Conservation (phyloP, 805 yeast genomes). For the Myxozyma geophila region DNA sequence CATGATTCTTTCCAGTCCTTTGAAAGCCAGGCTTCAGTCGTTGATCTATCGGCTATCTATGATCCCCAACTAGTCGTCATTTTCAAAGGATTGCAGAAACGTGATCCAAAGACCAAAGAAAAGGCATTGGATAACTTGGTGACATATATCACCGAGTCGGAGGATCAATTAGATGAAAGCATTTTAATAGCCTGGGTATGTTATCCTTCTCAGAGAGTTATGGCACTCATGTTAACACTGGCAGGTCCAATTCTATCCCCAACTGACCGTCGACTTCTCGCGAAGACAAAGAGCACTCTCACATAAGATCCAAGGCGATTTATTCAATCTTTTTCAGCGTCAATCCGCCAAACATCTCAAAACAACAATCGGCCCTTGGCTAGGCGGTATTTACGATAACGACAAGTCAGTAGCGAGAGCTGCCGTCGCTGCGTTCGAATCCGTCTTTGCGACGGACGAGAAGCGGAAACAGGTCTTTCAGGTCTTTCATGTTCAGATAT, state of each 20-base stretch:
- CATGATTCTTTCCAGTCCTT: background rate
- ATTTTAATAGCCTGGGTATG: conserved; percentile 64
- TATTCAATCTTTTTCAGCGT: conserved; percentile 59
- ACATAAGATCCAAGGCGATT: conserved; percentile 66
- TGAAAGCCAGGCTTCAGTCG: conserved; percentile 8
- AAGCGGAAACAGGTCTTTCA: conserved; percentile 63
- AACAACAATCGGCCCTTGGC: conserved; percentile 73
- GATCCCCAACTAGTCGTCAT: conserved; percentile 60
- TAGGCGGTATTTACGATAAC: conserved; percentile 70
- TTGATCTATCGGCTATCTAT: conserved; percentile 34
- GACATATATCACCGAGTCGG: conserved; percentile 43
- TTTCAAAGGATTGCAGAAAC: conserved; percentile 77
- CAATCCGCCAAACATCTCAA: conserved; percentile 66
- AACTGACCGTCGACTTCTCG: conserved; percentile 72
- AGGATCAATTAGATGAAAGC: conserved; percentile 54
- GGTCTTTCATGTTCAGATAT: conserved; percentile 59
- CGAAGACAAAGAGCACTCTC: conserved; percentile 63
- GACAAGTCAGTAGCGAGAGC: conserved; percentile 64
- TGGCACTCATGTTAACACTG: too few species aligned
- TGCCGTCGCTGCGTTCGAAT: conserved; percentile 53
- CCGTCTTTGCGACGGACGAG: conserved; percentile 61
- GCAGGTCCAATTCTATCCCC: conserved; percentile 68
- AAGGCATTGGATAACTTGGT: conserved; percentile 68
- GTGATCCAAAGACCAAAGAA: conserved; percentile 84
- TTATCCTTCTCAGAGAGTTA: background rate